phyloP scores from a whole-genome alignment of 1,139 yeast genomes.

The Protomyces macrosporus region DNA sequence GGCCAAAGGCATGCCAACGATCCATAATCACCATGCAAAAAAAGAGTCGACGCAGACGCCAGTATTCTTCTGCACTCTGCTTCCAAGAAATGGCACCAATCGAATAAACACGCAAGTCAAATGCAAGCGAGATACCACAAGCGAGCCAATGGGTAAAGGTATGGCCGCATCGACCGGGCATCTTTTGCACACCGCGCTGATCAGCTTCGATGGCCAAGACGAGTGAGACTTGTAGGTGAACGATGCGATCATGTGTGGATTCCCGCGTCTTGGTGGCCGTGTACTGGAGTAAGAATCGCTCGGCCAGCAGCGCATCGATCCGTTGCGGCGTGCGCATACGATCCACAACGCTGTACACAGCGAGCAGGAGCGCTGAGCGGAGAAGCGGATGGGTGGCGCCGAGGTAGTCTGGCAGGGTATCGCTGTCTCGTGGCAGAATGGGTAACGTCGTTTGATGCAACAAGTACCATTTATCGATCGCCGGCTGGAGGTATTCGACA shows the following conservation, averaged over 20 bases:
- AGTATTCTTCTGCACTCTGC: slow-evolving; percentile 4
- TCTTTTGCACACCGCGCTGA: slow-evolving; percentile 33
- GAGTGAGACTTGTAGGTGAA: slow-evolving; percentile 14
- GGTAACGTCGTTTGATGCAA: slow-evolving; percentile 23
- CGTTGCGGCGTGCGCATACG: slow-evolving; percentile 7
- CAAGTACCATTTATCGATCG: slow-evolving; percentile 21
- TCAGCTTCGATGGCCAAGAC: slow-evolving; percentile 40
- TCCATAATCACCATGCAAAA: slow-evolving; percentile 38
- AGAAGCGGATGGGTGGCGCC: slow-evolving; percentile 1
- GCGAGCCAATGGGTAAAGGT: neutral
- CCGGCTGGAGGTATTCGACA: slow-evolving; percentile 14
- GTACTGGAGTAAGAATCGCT: slow-evolving; percentile 13
- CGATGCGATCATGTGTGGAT: neutral
- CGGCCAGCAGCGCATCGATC: slow-evolving; percentile 16
- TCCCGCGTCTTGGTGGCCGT: neutral
- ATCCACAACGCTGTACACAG: slow-evolving; percentile 13
- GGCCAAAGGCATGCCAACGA: slow-evolving; percentile 33
- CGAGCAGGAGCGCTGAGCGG: slow-evolving; percentile 18
- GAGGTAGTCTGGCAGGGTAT: neutral
- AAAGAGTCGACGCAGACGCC: slow-evolving; percentile 34
- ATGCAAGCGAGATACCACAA: neutral
- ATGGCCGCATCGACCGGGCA: neutral
- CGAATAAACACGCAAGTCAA: neutral
- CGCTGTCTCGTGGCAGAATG: neutral
- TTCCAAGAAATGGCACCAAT: neutral